Conservation (phyloP, 148 eudicot genomes). For the Salicornia ramosissima region DNA sequence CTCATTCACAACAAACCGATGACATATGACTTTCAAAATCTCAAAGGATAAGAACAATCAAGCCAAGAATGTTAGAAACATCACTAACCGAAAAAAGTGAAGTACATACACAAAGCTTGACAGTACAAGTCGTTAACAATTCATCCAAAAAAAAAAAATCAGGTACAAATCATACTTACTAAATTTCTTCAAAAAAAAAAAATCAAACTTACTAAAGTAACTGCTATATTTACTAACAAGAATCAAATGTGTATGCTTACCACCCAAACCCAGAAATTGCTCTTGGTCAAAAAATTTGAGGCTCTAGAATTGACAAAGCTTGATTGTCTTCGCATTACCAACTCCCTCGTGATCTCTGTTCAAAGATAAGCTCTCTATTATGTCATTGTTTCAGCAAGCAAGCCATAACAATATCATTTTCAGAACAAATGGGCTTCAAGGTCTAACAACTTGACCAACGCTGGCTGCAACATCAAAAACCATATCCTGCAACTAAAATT, state of each 20-base stretch:
- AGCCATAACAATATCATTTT: conserved; percentile 10
- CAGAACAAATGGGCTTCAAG: not conserved
- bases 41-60: not conserved
- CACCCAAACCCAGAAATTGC: conserved; percentile 72
- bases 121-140: not conserved
- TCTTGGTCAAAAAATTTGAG: conserved; percentile 58
- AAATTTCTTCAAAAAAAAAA: too few species aligned
- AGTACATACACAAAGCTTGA: not conserved
- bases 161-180: not conserved
- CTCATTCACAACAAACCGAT: not conserved
- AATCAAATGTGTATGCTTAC: conserved; percentile 35
- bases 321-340: conserved; percentile 78
- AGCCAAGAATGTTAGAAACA: not conserved
- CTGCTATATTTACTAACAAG: not conserved
- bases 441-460: not conserved
- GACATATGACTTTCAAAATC: not conserved
- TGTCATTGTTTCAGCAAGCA: conserved; percentile 5
- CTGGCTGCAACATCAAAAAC: not conserved
- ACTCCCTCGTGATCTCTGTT: conserved; percentile 78
- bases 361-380: conserved; percentile 16
- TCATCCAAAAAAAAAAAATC: not conserved
- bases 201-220: not conserved
- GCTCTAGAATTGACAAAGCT: conserved; percentile 67
- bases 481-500: not conserved
- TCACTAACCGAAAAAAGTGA: not conserved